Evolutionary conservation across 306 rosid species (phyloP).

Genomic region (Gastrolobium villosum): DNA sequence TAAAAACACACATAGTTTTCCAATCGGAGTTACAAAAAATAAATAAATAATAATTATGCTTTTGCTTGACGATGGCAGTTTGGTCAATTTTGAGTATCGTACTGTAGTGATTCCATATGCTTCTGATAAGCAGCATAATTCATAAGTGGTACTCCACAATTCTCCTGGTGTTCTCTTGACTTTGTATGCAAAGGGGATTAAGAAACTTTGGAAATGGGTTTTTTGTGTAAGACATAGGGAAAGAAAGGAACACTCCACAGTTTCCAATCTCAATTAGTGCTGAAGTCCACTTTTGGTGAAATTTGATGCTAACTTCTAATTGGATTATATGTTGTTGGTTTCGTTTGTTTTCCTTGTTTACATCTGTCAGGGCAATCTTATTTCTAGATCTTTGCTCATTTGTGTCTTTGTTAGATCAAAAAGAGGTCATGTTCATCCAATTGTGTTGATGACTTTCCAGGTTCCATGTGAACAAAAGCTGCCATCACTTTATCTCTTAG

Average conservation of each 20-base stretch:
- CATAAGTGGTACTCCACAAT: constrained; percentile 8
- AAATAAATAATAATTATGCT: neutral
- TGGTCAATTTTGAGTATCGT: constrained; percentile 19
- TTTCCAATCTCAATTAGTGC: neutral
- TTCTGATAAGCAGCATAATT: neutral
- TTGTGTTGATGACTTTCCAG: constrained; percentile 61
- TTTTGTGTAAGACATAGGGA: constrained; percentile 12
- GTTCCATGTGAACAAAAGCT: constrained; percentile 96
- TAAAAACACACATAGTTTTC: neutral
- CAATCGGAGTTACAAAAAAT: neutral
- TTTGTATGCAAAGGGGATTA: constrained; percentile 24
- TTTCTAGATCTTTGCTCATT: constrained; percentile 24
- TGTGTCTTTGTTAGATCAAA: constrained; percentile 29
- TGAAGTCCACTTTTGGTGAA: constrained; percentile 27
- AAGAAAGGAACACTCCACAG: neutral
- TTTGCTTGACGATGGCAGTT: neutral
- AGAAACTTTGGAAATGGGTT: neutral
- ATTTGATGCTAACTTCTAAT: constrained; percentile 18
- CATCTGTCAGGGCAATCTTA: constrained; percentile 27
- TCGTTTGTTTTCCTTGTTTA: constrained; percentile 30
- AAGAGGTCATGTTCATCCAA: constrained; percentile 39
- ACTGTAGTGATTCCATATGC: neutral
- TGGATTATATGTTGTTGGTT: neutral
- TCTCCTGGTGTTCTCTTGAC: constrained; percentile 16
- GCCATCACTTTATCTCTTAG: constrained; percentile 97